Base-by-base conservation (phyloP, 192 early-diverging fungal species). In the Backusella tarrabulga region DNA sequence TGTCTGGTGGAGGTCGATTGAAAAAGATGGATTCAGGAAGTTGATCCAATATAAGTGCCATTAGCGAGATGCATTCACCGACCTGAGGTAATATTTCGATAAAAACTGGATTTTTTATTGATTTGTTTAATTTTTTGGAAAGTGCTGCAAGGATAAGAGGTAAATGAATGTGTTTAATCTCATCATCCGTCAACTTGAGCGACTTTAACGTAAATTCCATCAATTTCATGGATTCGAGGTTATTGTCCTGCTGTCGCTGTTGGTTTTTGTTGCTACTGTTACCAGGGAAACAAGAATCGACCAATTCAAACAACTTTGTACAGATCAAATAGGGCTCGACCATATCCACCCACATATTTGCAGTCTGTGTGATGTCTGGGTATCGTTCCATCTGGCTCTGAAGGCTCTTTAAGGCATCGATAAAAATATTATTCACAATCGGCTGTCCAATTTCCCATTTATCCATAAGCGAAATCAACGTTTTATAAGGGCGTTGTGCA, bases 341-440 rank as follows among this genome's bases (percentile, higher is more conserved):
- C 90, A 94, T 92, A 73, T 96, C 94, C 32, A 98, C 81, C 83
- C 95, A 94, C 95, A 96, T 96, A 36, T 90, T 92, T 1, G 93
- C 93, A 15, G 93, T 92, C 80, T 95, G 94, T 21, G 92, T 84
- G 26, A 96, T 82, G 88, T 93, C 78, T 11, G 15, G 36, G 8
- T 63, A 63, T 12, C 42, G 29, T 14, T 11, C 38, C 29, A 35
- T 72, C 40, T 54, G 29, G 1, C 21, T 35, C 41, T 92, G 87
- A n/a, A 96, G 77, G 17, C 92, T 92, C 42, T 77, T 75, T 54
- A 96, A 72, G 3, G 95, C 84, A 42, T 93, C 94, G 12, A 95
- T 78, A 40, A 98, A 90, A 1, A 96, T 81, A 14, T 83, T 78
- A 66, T 93, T 85, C 11, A 98, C 80, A 3, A 97, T 81, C 0